Evolutionary conservation across 805 yeast species (phyloP), one percentile per base, ranked within the genome.

Genomic region (Komagataella phaffii): DNA sequence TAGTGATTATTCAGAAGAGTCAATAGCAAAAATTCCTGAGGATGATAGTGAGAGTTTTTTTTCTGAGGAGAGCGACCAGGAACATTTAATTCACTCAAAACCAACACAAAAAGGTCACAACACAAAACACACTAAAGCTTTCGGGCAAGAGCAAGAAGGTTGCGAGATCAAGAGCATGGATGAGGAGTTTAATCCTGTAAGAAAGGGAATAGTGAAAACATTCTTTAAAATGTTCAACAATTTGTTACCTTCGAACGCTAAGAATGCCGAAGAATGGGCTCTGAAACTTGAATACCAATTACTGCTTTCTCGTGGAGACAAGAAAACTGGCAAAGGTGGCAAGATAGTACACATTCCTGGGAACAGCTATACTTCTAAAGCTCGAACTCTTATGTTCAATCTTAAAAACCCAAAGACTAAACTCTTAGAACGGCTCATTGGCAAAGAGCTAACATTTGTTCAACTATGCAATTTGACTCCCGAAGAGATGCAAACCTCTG

Each of bases 401-500:
- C 69, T 80, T 53, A 71, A 70, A 59, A 82, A 75, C 57, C 63
- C 60, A 52, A 85, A 81, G 64, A 84, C 81, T 57, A 69, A 69
- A 48, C 76, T 82, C 47, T 75, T 88, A 57, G 67, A 69, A 24
- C 79, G 82, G 53, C 74, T 90, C 3, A 65, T 83, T 40, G 69
- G 74, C 43, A 74, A 77, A 30, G 69, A 72, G 18, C 66, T 87
- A 24, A 67, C 79, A 1, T 76, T 85, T 46, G 70, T 68, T 14
- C 75, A 81, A 55, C 69, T 88, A 47, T 89, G 83, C 2, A 72
- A 69, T 40, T 71, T 86, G 72, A 71, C 83, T 5, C 82, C 81
- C 0, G 88, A 85, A 58, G 91, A 90, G 57, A 75, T 90, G 70
- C 69, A 80, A 56, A 88, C 87, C 59, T 88, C 89, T 4, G 91